Conservation (phyloP, 2,329 filamentous ascomycete genomes). For the Ophiosphaerella korrae region DNA sequence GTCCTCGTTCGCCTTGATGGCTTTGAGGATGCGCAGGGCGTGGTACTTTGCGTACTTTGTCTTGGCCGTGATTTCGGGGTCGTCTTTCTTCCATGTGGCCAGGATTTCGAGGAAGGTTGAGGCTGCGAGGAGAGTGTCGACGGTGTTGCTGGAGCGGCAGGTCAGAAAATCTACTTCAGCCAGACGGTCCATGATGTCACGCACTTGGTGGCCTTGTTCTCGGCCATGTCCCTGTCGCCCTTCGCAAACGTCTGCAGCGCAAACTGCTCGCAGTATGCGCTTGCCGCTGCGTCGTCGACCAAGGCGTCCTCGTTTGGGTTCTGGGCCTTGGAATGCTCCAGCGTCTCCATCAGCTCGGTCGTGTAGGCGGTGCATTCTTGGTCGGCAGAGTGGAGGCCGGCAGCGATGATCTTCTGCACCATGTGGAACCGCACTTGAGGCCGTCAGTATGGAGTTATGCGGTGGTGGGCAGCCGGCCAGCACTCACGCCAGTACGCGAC, state of each 20-base stretch:
- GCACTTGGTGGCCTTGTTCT: constrained; percentile 81
- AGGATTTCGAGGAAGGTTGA: constrained; percentile 89
- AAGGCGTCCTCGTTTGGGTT: constrained; percentile 82
- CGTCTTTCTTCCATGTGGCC: constrained; percentile 76
- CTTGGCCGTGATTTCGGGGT: constrained; percentile 79
- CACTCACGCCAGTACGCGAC: constrained; percentile 92
- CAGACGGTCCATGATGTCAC: constrained; percentile 9
- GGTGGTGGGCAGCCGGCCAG: not conserved
- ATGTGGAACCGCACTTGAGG: constrained; percentile 62
- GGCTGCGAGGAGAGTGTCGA: constrained; percentile 90
- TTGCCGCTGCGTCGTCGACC: constrained; percentile 80
- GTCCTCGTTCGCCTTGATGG: constrained; percentile 86
- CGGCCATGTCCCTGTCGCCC: constrained; percentile 79
- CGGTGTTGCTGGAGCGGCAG: constrained; percentile 70
- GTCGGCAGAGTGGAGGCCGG: constrained; percentile 77
- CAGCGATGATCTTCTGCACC: constrained; percentile 86
- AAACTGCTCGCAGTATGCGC: constrained; percentile 94
- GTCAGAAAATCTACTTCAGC: constrained; percentile 6
- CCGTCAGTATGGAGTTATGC: constrained; percentile 18
- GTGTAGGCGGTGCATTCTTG: constrained; percentile 82
- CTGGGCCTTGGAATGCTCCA: constrained; percentile 79
- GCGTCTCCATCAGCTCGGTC: constrained; percentile 82
- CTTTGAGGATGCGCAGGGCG: constrained; percentile 85
- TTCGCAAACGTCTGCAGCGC: constrained; percentile 84
- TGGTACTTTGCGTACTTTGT: constrained; percentile 98